Base-by-base conservation (phyloP, 1,139 yeast species). In the Hemisphaericaspora xylofermentans region DNA sequence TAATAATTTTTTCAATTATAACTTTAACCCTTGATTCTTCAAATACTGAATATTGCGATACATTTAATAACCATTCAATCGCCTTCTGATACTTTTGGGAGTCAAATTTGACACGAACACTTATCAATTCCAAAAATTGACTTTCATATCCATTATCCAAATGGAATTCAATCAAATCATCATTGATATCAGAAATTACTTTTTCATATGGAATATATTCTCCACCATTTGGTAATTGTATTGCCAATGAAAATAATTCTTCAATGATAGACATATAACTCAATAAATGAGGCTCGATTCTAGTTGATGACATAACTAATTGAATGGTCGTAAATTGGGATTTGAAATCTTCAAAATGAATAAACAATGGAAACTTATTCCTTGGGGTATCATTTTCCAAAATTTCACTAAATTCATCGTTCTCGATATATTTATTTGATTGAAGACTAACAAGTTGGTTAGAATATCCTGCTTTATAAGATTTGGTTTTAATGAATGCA, bases 311-410 rank as follows among this genome's bases (percentile, higher is more conserved):
- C 54, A 87, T 61, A 27, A 85, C 64, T 27, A 88, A 58, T 46
- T 81, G 77, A 17, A 88, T 71, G n/a, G 86, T 80, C 18, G 88
- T 79, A 59, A 93, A 93, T 54, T 86, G 82, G 1, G 97, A 87
- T 42, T 81, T 76, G 58, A 79, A 85, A 47, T 84, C 79, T 61
- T 93, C 97, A 52, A 86, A 76, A 56, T 89, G 95, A 41, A 89
- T 61, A 48, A 80, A 83, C 31, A 89, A 61, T 6, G 95, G 91
- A 49, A 84, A 75, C 29, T 73, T 66, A 1, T 52, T 48, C 9
- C 38, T 15, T 7, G 84, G 82, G 1, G 72, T 56, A 47, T 75
- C 79, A 1, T 53, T 48, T 52, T 38, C 39, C 46, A 63, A 58
- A 36, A 62, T 55, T 35, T 66, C 50, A 40, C 60, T 55, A 31